Percentiles rank a stretch among this genome's conserved stretches.
Evolutionary conservation across 352 stramenopile species (phyloP).

Genomic region (Globisporangium solare): DNA sequence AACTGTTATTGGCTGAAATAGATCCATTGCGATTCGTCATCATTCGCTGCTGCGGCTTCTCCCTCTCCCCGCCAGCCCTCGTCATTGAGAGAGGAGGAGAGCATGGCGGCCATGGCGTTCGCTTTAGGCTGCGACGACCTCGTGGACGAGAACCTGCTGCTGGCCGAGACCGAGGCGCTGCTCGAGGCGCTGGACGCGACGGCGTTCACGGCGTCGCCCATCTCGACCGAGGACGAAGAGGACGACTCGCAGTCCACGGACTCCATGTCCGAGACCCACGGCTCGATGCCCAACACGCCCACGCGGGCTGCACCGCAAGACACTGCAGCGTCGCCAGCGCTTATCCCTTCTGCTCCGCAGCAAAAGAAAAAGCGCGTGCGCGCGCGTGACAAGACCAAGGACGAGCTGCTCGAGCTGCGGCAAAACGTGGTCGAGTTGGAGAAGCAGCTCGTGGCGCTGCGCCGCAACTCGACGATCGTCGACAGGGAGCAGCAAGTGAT

Average conservation of each 20-base stretch:
- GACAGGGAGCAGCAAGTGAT: slow-evolving; percentile 10
- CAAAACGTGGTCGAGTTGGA: slow-evolving; percentile 8
- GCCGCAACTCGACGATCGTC: slow-evolving; percentile 10
- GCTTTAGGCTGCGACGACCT: too few relatives aligned
- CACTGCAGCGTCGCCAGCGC: not conserved
- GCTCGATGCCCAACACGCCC: not conserved
- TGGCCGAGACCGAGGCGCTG: slow-evolving; percentile 16
- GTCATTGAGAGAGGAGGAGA: too few relatives aligned
- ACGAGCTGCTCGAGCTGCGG: slow-evolving; percentile 12
- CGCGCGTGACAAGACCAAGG: slow-evolving; percentile 12
- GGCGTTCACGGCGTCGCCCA: slow-evolving; percentile 12
- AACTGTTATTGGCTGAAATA: too few relatives aligned
- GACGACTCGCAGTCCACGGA: slow-evolving; percentile 2
- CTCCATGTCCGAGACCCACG: too few relatives aligned
- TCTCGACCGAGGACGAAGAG: slow-evolving; percentile 12
- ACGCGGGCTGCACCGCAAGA: not conserved
- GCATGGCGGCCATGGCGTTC: too few relatives aligned
- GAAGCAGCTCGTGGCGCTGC: slow-evolving; percentile 10
- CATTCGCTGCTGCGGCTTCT: too few relatives aligned
- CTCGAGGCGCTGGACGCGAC: slow-evolving; percentile 15
- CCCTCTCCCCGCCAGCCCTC: too few relatives aligned
- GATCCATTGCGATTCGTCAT: too few relatives aligned
- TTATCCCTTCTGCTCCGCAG: too few relatives aligned
- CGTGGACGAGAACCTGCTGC: slow-evolving; percentile 17
- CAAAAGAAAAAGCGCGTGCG: slow-evolving; percentile 10